Evolutionary conservation across 2,329 filamentous ascomycete species (phyloP).

Genomic region (Clonostachys byssicola): DNA sequence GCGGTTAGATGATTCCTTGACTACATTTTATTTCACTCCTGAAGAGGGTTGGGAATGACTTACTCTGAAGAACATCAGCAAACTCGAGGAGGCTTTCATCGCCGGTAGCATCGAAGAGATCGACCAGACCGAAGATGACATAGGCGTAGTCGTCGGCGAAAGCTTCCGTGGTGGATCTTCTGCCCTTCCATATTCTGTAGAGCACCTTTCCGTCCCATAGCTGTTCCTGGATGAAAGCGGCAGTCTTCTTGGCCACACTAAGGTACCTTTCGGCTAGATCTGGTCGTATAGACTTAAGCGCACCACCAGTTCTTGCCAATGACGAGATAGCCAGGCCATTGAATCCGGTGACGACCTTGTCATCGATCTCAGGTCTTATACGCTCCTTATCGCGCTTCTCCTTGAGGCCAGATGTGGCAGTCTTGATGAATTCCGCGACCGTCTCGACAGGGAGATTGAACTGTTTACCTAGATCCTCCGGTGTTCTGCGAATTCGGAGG

Average conservation of each 20-base stretch:
- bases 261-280: slow-evolving; percentile 58
- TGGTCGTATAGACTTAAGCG: slow-evolving; percentile 57
- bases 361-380: slow-evolving; percentile 73
- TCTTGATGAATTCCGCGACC: slow-evolving; percentile 61
- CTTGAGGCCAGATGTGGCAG: slow-evolving; percentile 64
- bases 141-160: slow-evolving; percentile 97
- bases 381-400: slow-evolving; percentile 71
- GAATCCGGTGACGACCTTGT: slow-evolving; percentile 83
- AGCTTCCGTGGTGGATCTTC: slow-evolving; percentile 54
- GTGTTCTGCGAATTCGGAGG: slow-evolving; percentile 64
- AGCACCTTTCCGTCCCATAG: slow-evolving; percentile 70
- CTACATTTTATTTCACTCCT: background rate
- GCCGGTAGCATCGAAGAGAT: slow-evolving; percentile 79
- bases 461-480: slow-evolving; percentile 66
- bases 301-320: slow-evolving; percentile 69
- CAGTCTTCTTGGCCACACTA: slow-evolving; percentile 62
- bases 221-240: slow-evolving; percentile 65
- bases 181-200: slow-evolving; percentile 70
- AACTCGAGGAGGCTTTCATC: slow-evolving; percentile 73
- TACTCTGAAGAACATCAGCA: slow-evolving; percentile 76
- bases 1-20: background rate
- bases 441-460: slow-evolving; percentile 69
- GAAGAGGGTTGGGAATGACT: slow-evolving; percentile 11
- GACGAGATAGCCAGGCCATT: slow-evolving; percentile 86
- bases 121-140: slow-evolving; percentile 74